Evolutionary conservation across 148 eudicot species (phyloP).

Genomic region (Spergularia bocconei): DNA sequence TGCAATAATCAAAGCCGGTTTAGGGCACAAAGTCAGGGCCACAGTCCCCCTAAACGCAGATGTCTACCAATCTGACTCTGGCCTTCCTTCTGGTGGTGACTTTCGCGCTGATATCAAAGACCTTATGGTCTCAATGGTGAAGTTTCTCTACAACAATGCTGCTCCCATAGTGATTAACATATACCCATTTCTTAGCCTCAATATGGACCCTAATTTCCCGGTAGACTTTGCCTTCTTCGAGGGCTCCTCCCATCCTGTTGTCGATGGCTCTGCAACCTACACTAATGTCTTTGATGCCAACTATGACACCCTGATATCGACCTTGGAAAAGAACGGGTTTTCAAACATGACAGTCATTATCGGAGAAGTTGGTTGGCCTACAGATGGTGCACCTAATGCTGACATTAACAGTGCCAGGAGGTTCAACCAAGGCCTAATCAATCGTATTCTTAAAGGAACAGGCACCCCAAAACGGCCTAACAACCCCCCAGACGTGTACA

Average conservation of each 20-base stretch:
- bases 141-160: constrained; percentile 55
- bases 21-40: constrained; percentile 69
- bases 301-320: constrained; percentile 75
- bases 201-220: constrained; percentile 84
- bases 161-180: constrained; percentile 73
- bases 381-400: constrained; percentile 65
- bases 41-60: constrained; percentile 89
- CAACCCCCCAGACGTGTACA: constrained; percentile 63
- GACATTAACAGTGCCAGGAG: constrained; percentile 52
- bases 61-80: constrained; percentile 56
- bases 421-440: constrained; percentile 74
- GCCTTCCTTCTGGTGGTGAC: constrained; percentile 75
- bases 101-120: constrained; percentile 65
- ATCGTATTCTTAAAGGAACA: constrained; percentile 48
- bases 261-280: constrained; percentile 70
- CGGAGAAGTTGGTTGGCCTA: constrained; percentile 99
- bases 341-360: constrained; percentile 57
- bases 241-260: constrained; percentile 52
- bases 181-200: constrained; percentile 89
- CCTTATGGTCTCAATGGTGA: constrained; percentile 67
- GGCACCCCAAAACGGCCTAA: constrained; percentile 78
- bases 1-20: constrained; percentile 84
- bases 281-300: constrained; percentile 87
- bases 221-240: constrained; percentile 81
- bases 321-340: constrained; percentile 76